Percentiles rank a stretch among this genome's conserved stretches.
These are phyloP conservation scores for Zygosaccharomyces sapae DNA, from an alignment of 1,139 yeast genomes.

Conservation along the genomic window DNA sequence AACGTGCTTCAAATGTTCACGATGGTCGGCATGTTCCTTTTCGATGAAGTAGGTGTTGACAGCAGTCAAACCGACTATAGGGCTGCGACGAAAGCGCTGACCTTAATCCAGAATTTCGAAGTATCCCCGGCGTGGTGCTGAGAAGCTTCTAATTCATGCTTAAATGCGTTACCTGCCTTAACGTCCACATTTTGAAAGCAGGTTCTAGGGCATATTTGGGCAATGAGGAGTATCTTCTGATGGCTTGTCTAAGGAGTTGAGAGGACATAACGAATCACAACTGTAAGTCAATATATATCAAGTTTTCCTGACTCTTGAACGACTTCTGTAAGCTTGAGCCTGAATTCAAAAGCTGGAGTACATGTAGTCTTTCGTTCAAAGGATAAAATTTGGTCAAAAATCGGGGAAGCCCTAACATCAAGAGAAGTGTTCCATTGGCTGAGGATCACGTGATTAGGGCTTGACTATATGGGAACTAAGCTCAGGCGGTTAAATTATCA, in stretches of 20 bases:
- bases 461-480: neutral
- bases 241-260: slow-evolving; percentile 28
- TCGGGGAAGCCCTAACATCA: slow-evolving; percentile 1
- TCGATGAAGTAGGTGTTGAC: slow-evolving; percentile 79
- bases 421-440: slow-evolving; percentile 1
- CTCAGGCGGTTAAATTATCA: slow-evolving; percentile 7
- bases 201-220: slow-evolving; percentile 34
- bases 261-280: neutral
- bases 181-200: slow-evolving; percentile 42
- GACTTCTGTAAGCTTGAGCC: neutral
- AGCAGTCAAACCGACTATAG: slow-evolving; percentile 72
- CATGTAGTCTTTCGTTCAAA: neutral
- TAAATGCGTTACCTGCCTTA: slow-evolving; percentile 54
- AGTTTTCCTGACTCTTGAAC: slow-evolving; percentile 1
- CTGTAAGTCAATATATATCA: neutral
- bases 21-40: slow-evolving; percentile 82
- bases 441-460: slow-evolving; percentile 1
- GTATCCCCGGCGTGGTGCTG: slow-evolving; percentile 75
- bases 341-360: neutral
- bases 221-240: slow-evolving; percentile 31
- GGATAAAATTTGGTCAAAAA: slow-evolving; percentile 1
- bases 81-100: slow-evolving; percentile 78
- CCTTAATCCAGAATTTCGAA: slow-evolving; percentile 77
- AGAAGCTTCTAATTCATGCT: slow-evolving; percentile 51
- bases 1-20: slow-evolving; percentile 72